These are phyloP conservation scores for Oryza meyeriana DNA, from an alignment of 176 grass and related monocot species.

Conservation along the genomic window DNA sequence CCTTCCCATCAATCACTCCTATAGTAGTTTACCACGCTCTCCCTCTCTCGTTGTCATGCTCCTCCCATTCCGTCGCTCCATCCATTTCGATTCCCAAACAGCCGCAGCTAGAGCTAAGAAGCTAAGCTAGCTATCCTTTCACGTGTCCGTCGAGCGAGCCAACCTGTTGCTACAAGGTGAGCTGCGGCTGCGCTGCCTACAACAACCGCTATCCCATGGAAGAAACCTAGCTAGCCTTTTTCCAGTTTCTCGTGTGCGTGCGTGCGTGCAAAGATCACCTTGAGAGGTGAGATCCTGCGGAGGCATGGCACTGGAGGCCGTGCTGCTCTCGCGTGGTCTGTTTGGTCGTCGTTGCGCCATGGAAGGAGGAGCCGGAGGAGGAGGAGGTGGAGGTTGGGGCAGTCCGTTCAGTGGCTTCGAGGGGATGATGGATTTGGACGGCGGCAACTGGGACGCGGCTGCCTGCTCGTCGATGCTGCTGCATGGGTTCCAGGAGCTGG, in stretches of 20 bases:
- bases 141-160: constrained; percentile 21
- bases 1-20: constrained; percentile 31
- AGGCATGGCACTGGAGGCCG: constrained; percentile 84
- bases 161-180: constrained; percentile 22
- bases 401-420: constrained; percentile 26
- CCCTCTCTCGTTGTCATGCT: not conserved
- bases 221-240: not conserved
- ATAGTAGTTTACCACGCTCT: not conserved
- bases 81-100: constrained; percentile 26
- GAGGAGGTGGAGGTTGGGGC: constrained; percentile 14
- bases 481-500: constrained; percentile 39
- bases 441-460: constrained; percentile 31
- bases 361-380: constrained; percentile 13
- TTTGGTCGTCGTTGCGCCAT: constrained; percentile 51
- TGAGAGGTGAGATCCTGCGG: constrained; percentile 6
- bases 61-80: not conserved
- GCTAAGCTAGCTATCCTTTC: constrained; percentile 31
- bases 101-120: not conserved
- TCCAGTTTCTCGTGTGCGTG: not conserved
- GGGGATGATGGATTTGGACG: constrained; percentile 10
- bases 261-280: constrained; percentile 1
- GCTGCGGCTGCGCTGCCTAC: not conserved
- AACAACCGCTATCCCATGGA: constrained; percentile 38
- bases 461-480: constrained; percentile 34
- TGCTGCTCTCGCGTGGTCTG: constrained; percentile 55